Evolutionary conservation across 495 filamentous ascomycete species (phyloP).

Genomic region (Penicillium flavigenum): DNA sequence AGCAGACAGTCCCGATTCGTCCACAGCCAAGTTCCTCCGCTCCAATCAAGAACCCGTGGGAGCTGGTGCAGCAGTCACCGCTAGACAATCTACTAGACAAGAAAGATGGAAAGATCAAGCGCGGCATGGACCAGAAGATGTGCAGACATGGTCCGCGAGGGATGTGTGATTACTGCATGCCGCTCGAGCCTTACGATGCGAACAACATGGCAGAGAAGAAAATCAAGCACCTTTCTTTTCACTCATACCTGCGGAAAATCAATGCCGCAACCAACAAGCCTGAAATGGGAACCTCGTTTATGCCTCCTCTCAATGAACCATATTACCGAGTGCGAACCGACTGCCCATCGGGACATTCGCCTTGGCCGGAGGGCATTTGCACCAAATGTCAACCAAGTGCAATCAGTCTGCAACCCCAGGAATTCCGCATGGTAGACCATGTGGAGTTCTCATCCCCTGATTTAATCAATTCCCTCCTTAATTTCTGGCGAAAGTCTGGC

Average conservation of each 20-base stretch:
- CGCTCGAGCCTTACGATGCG: conserved; percentile 87
- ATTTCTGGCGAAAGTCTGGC: conserved; percentile 84
- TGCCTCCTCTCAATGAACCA: conserved; percentile 92
- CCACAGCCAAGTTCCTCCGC: conserved; percentile 57
- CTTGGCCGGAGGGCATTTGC: conserved; percentile 97
- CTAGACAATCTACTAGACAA: conserved; percentile 85
- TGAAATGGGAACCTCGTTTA: conserved; percentile 86
- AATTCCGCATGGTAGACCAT: conserved; percentile 98
- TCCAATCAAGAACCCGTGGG: conserved; percentile 87
- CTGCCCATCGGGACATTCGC: conserved; percentile 88
- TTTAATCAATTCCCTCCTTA: conserved; percentile 80
- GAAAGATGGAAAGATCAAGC: conserved; percentile 87
- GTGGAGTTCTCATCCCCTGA: conserved; percentile 87
- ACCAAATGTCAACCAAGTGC: conserved; percentile 98
- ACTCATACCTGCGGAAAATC: conserved; percentile 89
- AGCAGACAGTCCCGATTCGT: conserved; percentile 64
- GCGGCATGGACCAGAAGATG: conserved; percentile 76
- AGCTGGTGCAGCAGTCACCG: conserved; percentile 79
- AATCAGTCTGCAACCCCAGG: conserved; percentile 90
- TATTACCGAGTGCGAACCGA: conserved; percentile 85
- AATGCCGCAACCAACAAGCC: conserved; percentile 96
- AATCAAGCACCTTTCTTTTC: conserved; percentile 97
- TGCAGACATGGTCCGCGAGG: conserved; percentile 94
- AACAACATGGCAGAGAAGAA: conserved; percentile 90
- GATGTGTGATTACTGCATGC: conserved; percentile 99